A percentile compares a stretch with the other conserved stretches of the same genome.
phyloP scores from a whole-genome alignment of 345 rosid genomes.

The Dovyalis caffra region DNA sequence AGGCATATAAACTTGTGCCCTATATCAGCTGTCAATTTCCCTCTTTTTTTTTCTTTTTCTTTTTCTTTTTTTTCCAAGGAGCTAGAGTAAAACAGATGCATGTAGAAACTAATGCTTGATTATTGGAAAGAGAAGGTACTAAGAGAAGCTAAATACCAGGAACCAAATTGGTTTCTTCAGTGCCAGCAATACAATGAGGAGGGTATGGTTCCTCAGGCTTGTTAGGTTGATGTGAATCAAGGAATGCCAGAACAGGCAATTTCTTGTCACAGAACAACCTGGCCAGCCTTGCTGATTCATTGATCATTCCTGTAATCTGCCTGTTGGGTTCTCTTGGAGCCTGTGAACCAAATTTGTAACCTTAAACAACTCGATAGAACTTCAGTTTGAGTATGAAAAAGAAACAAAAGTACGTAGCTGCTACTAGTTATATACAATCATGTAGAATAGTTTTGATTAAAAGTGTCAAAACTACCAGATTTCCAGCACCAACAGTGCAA shows the following conservation, averaged over 20 bases:
- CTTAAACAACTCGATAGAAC: no score
- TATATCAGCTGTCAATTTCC: neutral
- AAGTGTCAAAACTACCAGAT: constrained; percentile 43
- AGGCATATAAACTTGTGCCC: neutral
- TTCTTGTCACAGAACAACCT: constrained; percentile 54
- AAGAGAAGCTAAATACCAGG: constrained; percentile 43
- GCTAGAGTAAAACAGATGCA: neutral
- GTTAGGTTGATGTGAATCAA: constrained; percentile 82
- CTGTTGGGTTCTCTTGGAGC: constrained; percentile 65
- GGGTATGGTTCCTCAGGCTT: constrained; percentile 78
- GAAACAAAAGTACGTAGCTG: no score
- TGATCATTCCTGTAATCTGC: constrained; percentile 73
- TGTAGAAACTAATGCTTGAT: neutral
- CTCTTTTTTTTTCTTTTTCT: no score
- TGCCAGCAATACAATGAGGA: constrained; percentile 81
- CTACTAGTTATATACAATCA: neutral
- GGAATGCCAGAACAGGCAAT: constrained; percentile 81
- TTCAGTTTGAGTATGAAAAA: no score
- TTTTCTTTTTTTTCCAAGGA: no score
- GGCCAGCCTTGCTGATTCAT: constrained; percentile 62
- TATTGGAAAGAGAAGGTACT: neutral
- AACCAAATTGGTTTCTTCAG: constrained; percentile 71
- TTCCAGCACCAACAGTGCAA: constrained; percentile 79
- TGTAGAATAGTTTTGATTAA: neutral
- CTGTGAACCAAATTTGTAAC: constrained; percentile 21